Base-by-base conservation (phyloP, 768 basidiomycete species). In the Tricholoma bakamatsutake region DNA sequence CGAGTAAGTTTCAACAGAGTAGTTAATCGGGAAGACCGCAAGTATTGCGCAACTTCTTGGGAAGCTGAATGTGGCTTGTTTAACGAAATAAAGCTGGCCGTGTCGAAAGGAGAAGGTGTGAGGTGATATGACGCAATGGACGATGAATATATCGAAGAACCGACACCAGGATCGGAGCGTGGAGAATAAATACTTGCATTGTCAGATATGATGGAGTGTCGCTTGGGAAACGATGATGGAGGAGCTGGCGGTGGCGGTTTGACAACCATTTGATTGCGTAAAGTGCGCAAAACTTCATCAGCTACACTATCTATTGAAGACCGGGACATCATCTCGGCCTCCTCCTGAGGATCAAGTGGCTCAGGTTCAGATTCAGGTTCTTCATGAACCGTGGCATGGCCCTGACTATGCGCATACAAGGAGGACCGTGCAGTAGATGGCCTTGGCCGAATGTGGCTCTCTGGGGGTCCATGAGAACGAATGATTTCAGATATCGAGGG, bases 401-500 rank as follows among this genome's bases (percentile, higher is more conserved):
- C 75, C 56, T 76, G 71, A 61, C 75, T 80, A 27, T 72, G 76
- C 33, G 74, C 68, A 66, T 80, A 78, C 10, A 79, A 66, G 5
- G 83, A 76, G 28, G 78, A 72, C 40, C 77, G 78, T 51, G 59
- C 61, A 61, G 56, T 71, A n/a, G 78, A 62, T 30, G 77, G 76
- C 37, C 77, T 75, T n/a, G 77, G 70, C 39, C 80, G 78, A 28
- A 67, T 68, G 62, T 81, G 82, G 50, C 73, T 71, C 60, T 80
- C 73, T 18, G 73, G 75, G n/a, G 88, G 88, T 2, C 85, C 84
- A 71, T 93, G 84, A 27, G 80, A 80, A 28, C 87, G 84, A 57
- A 94, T 93, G 57, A 94, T 94, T 55, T 94, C 91, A 39, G 87
- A 88, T 66, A 94, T 94, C 12, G 90, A 89, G 47, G 92, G 91